These are phyloP conservation scores for Mycena albidolilacea DNA, from an alignment of 768 basidiomycete genomes.

Conservation along the genomic window DNA sequence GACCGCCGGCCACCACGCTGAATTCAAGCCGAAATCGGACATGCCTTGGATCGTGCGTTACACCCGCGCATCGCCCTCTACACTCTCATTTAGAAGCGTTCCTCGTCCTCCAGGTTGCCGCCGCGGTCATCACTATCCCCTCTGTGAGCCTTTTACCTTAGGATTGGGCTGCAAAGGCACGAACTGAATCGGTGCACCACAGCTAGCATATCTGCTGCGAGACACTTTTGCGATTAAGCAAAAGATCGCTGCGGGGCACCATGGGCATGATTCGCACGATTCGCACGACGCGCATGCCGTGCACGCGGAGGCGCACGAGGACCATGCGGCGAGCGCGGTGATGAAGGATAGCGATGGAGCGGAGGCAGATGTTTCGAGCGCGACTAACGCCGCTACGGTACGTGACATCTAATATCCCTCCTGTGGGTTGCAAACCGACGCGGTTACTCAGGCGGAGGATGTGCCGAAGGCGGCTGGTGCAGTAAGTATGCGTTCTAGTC, in stretches of 20 bases:
- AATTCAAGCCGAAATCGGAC: constrained; percentile 54
- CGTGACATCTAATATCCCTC: constrained; percentile 34
- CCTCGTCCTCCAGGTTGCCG: constrained; percentile 52
- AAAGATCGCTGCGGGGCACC: constrained; percentile 28
- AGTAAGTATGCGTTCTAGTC: constrained; percentile 38
- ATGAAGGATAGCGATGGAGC: constrained; percentile 60
- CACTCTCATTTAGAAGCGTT: constrained; percentile 6
- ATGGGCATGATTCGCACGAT: constrained; percentile 49
- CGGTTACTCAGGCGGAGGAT: constrained; percentile 43
- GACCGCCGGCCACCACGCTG: constrained; percentile 50
- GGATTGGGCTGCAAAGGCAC: neutral
- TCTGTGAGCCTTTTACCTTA: constrained; percentile 50
- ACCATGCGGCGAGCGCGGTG: constrained; percentile 41
- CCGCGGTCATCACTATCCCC: constrained; percentile 57
- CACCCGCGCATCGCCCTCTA: constrained; percentile 3
- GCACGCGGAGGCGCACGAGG: constrained; percentile 40
- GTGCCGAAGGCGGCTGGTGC: constrained; percentile 47
- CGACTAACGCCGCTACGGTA: constrained; percentile 52
- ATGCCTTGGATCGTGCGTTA: constrained; percentile 61
- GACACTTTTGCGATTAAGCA: constrained; percentile 35
- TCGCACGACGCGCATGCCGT: constrained; percentile 54
- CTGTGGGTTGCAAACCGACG: neutral
- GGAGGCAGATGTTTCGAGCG: constrained; percentile 53
- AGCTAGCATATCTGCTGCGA: constrained; percentile 53
- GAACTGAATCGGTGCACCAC: constrained; percentile 18